phyloP scores from a whole-genome alignment of 2,329 filamentous ascomycete genomes.

The Phyllachora maydis region DNA sequence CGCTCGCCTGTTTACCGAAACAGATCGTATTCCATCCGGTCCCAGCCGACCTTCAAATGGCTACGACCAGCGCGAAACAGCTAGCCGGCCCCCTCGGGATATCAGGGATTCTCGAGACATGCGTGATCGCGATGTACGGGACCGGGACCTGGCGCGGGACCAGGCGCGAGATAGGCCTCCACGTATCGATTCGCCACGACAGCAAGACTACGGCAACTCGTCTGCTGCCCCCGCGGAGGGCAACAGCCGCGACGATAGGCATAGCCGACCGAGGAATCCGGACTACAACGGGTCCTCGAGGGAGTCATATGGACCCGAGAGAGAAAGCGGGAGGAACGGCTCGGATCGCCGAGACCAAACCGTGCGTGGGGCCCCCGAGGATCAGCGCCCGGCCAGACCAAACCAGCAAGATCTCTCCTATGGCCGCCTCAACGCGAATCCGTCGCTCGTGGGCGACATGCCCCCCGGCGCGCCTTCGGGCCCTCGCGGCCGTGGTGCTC shows the following conservation, averaged over 20 bases:
- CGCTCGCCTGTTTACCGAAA: slow-evolving; percentile 23
- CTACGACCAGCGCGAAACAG: no score
- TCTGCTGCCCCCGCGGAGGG: slow-evolving; percentile 16
- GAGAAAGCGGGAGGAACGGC: no score
- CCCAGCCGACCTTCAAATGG: slow-evolving; percentile 20
- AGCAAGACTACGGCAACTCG: slow-evolving; percentile 14
- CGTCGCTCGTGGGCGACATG: slow-evolving; percentile 18
- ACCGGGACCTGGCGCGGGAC: no score
- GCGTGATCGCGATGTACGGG: no score
- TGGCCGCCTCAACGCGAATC: slow-evolving; percentile 35
- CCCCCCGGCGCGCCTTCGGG: slow-evolving; percentile 36
- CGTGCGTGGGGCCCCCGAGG: slow-evolving; percentile 12
- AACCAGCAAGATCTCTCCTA: slow-evolving; percentile 39
- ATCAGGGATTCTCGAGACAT: slow-evolving; percentile 17
- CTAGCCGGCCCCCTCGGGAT: no score
- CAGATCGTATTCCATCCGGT: slow-evolving; percentile 24
- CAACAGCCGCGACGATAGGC: slow-evolving; percentile 22
- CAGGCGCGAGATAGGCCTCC: slow-evolving; percentile 19
- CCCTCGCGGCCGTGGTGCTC: slow-evolving; percentile 18
- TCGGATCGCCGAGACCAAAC: no score
- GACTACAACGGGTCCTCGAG: slow-evolving; percentile 12
- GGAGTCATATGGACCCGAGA: slow-evolving; percentile 12
- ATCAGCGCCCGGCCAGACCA: slow-evolving; percentile 26
- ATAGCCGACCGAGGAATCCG: slow-evolving; percentile 18
- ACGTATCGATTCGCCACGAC: slow-evolving; percentile 27